Base-by-base conservation (phyloP, 805 yeast genomes). In the Cyberlindnera mississippiensis region DNA sequence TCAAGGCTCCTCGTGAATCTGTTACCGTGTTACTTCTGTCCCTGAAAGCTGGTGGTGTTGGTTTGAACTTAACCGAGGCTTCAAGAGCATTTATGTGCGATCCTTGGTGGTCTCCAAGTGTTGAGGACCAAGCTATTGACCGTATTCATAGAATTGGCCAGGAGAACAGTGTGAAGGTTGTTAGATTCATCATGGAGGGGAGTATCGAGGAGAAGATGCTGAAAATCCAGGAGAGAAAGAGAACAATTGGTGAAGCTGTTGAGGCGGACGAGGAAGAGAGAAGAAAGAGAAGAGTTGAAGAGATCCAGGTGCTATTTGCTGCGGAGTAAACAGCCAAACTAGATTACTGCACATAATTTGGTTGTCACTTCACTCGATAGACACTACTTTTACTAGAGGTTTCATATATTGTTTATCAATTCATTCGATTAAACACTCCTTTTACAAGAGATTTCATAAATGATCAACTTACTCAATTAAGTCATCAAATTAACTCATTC, bases 51-150 rank as follows among this genome's bases (percentile, higher is more conserved):
- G 97, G 97, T 18, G 97, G 97, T 7, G 96, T 89, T 11, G 97
- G 97, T 0, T 68, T 90, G 48, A 90, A 90, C 56, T 66, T 90
- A 46, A 90, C 96, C 0, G 78, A 82, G 38, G 96, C 97, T 0
- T 82, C 86, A 0, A 72, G 76, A 28, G 97, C 95, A 3, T 88
- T 80, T 52, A 72, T 90, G 76, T 83, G 91, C 87, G 97, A 90
- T 56, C 96, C 97, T 0, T 90, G 96, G 93, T 90, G 97, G 97
- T 85, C 93, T 24, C 95, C 87, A 35, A 86, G 95, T 37, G 78
- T 83, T 40, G 96, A 88, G 55, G 87, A 85, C 38, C 96, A 88
- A 60, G 96, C 96, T 0, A 85, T 89, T 45, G 96, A 89, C 63
- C 68, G 98, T 53, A 75, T 91, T 14, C 96, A 90, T 57, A 73